Conservation (phyloP, 179 eudicot species). For the Beta macrorhiza region DNA sequence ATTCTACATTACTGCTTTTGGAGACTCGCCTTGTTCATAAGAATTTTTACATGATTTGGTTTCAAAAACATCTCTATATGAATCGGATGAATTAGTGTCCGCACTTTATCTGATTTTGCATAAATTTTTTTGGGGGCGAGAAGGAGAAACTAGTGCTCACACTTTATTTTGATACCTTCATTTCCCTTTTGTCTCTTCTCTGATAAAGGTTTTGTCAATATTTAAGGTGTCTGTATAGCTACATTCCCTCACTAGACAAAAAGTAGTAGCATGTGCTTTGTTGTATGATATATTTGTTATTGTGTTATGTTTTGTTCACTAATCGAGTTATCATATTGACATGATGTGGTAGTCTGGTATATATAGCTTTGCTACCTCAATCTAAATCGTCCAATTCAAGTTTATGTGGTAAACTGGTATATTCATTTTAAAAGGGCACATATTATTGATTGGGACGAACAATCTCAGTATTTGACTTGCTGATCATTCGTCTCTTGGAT, state of each 20-base stretch:
- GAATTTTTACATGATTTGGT: not conserved
- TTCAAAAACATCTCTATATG: conserved; percentile 3
- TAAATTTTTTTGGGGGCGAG: not conserved
- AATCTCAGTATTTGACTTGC: not conserved
- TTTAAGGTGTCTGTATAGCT: not conserved
- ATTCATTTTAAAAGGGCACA: not conserved
- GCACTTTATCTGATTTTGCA: not conserved
- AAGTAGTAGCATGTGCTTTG: not conserved
- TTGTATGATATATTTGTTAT: not conserved
- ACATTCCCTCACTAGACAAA: not conserved
- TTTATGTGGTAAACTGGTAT: not conserved
- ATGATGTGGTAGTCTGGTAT: too few species aligned
- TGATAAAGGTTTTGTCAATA: not conserved
- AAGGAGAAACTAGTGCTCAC: not conserved
- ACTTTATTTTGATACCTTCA: not conserved
- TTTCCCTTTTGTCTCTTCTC: not conserved
- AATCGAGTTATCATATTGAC: not conserved
- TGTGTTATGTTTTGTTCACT: not conserved
- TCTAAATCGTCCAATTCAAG: not conserved
- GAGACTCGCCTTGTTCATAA: not conserved
- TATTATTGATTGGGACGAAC: not conserved
- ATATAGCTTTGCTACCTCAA: not conserved
- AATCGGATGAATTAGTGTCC: not conserved
- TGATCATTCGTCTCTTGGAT: not conserved
- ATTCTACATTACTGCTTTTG: not conserved